Percentiles rank a stretch among this genome's conserved stretches.
Evolutionary conservation across 2,329 filamentous ascomycete species (phyloP).

Genomic region (Aspergillus fischeri): DNA sequence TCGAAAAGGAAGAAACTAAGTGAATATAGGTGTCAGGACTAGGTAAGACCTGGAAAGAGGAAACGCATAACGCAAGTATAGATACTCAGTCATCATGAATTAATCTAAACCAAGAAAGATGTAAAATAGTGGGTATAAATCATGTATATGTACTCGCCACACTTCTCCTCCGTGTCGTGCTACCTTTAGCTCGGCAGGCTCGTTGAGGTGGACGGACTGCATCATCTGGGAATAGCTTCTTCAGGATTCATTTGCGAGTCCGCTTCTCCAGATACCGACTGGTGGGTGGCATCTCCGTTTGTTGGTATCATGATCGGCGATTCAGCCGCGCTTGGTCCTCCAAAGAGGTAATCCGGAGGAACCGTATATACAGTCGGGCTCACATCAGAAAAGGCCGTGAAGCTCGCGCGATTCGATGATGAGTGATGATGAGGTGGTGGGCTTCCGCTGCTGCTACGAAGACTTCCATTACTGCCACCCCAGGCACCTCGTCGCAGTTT

Average conservation of each 20-base stretch:
- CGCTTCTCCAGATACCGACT: not conserved
- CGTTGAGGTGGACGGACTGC: not conserved
- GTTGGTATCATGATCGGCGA: constrained; percentile 13
- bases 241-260: not conserved
- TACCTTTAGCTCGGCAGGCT: not conserved
- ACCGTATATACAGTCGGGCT: constrained; percentile 23
- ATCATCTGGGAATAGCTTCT: not conserved
- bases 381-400: constrained; percentile 31
- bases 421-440: constrained; percentile 37
- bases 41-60: not conserved
- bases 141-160: not conserved
- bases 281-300: constrained; percentile 6
- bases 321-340: constrained; percentile 10
- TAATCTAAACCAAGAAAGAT: not conserved
- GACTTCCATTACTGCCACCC: constrained; percentile 73
- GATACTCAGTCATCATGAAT: not conserved
- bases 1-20: not conserved
- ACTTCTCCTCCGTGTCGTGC: not conserved
- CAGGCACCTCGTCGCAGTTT: constrained; percentile 71
- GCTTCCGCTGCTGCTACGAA: constrained; percentile 51
- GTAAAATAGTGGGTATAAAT: not conserved
- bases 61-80: not conserved
- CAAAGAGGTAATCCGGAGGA: constrained; percentile 16
- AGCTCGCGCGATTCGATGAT: constrained; percentile 32
- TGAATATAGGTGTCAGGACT: not conserved